Evolutionary conservation across 148 eudicot species (phyloP), one percentile per base, ranked within the genome.

Genomic region (Spergularia bocconei): DNA sequence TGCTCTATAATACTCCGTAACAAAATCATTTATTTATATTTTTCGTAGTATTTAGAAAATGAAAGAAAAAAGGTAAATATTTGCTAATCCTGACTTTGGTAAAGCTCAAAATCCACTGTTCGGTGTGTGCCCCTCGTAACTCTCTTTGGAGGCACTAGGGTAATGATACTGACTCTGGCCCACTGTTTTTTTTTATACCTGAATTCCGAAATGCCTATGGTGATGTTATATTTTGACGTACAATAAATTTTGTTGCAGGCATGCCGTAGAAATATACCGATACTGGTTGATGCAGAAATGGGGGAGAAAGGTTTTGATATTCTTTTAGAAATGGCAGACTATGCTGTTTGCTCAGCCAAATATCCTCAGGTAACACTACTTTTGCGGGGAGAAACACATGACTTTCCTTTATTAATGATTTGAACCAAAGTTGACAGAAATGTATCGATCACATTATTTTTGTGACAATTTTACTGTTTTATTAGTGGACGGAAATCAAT

Each of bases 271-370:
- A 69, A 82, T 71, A 93, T 93, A 71, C 92, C 98, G 36, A 91
- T 93, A 78, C 78, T 93, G 70, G 78, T 93, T 84, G 98, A 93
- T 83, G 93, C 98, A 58, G 98, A 93, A 84, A 89, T 79, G 82
- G 87, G 87, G 75, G 87, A 90, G 82, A 90, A 91, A 71, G 93
- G 93, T 11, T 79, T 91, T 75, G 92, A 91, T 38, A 86, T 80
- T 57, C 96, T 93, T 63, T 72, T 93, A 69, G 78, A 77, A 44
- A 79, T 86, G 33, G 80, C 98, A 14, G 83, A 80, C 71, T 93
- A 91, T 83, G 92, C 86, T 51, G 87, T 93, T 38, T 93, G 98
- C 85, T 84, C 98, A 13, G 92, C 88, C 23, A 88, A 85, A 80
- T 91, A 89, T 82, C 98, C 98, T 52, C 91, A 89, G 96, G 98